phyloP scores from a whole-genome alignment of 371 early-diverging fungal species.

The Conidiobolus incongruus region DNA sequence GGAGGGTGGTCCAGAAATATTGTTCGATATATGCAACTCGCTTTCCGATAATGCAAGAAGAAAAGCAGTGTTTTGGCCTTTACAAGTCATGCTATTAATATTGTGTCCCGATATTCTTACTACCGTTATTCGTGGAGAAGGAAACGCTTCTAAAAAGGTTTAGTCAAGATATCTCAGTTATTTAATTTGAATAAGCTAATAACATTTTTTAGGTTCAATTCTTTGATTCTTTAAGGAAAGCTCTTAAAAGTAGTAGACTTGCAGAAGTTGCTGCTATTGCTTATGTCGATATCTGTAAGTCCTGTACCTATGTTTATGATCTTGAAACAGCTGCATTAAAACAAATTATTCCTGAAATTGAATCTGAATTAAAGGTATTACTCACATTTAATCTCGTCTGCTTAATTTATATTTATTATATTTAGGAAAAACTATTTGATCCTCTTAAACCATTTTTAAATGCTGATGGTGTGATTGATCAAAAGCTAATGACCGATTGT shows the following conservation, averaged over 20 bases:
- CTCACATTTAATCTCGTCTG: conserved; percentile 3
- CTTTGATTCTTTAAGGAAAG: conserved; percentile 34
- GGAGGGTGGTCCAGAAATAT: conserved; percentile 48
- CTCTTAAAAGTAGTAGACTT: conserved; percentile 26
- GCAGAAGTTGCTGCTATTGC: conserved; percentile 54
- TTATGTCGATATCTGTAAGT: conserved; percentile 60
- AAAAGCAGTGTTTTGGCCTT: conserved; percentile 55
- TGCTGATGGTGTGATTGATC: conserved; percentile 28
- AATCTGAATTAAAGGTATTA: conserved; percentile 37
- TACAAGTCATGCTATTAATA: conserved; percentile 53
- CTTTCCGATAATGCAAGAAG: conserved; percentile 43
- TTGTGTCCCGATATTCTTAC: conserved; percentile 57
- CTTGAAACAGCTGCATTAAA: conserved; percentile 35
- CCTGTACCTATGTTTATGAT: conserved; percentile 40
- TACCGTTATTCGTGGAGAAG: conserved; percentile 10
- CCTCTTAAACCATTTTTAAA: conserved; percentile 23
- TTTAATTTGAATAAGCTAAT: not conserved
- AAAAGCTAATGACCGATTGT: conserved; percentile 44
- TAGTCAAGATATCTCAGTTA: too few species aligned
- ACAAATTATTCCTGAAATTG: conserved; percentile 43
- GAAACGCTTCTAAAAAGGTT: conserved; percentile 1
- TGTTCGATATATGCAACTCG: conserved; percentile 49
- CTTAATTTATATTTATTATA: not conserved
- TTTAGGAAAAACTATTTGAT: conserved; percentile 33
- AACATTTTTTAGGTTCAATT: conserved; percentile 25